A percentile compares a stretch with the other conserved stretches of the same genome.
Evolutionary conservation across 257 asterid genomes (phyloP).

Genomic region (Dorcoceras hygrometricum): DNA sequence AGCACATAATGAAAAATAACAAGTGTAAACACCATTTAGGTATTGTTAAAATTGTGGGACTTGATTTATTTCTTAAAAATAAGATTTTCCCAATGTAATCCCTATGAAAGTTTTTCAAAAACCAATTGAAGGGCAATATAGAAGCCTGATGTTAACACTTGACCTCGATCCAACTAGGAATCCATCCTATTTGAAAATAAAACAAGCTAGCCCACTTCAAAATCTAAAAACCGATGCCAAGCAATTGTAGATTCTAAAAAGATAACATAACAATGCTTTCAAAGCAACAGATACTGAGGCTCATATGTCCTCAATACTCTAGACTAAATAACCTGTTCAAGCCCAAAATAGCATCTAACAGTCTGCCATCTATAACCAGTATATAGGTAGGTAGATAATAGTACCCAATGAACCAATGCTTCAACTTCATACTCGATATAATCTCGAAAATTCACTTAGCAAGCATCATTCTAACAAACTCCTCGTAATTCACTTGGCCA

Average conservation of each 20-base stretch:
- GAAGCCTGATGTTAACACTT: too few relatives aligned
- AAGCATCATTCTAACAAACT: constrained; percentile 58
- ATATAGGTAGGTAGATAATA: constrained; percentile 2
- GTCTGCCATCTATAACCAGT: neutral
- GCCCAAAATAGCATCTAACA: neutral
- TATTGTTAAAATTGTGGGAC: too few relatives aligned
- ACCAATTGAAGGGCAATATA: too few relatives aligned
- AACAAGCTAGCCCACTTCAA: neutral
- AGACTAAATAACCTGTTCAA: neutral
- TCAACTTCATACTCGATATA: constrained; percentile 8
- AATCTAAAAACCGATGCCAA: too few relatives aligned
- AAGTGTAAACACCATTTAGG: too few relatives aligned
- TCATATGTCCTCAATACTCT: neutral
- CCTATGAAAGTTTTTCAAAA: too few relatives aligned
- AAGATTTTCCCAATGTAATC: too few relatives aligned
- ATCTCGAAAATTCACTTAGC: constrained; percentile 33
- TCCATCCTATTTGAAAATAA: neutral
- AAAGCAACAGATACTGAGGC: neutral
- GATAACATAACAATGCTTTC: neutral
- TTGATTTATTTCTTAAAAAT: too few relatives aligned
- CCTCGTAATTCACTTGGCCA: constrained; percentile 54
- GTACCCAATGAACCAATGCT: constrained; percentile 19
- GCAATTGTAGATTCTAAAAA: neutral
- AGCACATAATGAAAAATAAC: too few relatives aligned
- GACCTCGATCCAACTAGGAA: neutral